phyloP scores from a whole-genome alignment of 2,329 filamentous ascomycete genomes.

The Onygenales sp. region DNA sequence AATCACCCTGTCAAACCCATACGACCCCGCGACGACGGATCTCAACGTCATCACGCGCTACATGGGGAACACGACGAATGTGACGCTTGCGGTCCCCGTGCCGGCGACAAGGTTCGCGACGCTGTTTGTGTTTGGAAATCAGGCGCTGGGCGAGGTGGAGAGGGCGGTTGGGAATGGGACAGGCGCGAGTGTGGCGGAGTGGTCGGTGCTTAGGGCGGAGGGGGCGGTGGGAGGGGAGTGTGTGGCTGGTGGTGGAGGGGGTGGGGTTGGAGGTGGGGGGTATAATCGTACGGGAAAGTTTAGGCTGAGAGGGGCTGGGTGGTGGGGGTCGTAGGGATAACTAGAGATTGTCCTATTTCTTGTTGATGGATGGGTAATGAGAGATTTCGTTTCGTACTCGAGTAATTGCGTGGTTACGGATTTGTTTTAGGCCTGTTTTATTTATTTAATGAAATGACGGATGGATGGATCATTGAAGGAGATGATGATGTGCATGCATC shows the following conservation, averaged over 20 bases:
- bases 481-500: no score
- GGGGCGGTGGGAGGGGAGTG: not conserved
- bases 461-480: no score
- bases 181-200: conserved; percentile 40
- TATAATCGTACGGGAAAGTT: not conserved
- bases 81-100: conserved; percentile 24
- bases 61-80: conserved; percentile 33
- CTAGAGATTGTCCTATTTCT: not conserved
- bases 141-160: conserved; percentile 23
- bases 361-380: no score
- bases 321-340: not conserved
- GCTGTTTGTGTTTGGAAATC: conserved; percentile 35
- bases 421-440: no score
- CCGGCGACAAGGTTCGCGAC: conserved; percentile 32
- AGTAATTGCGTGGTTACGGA: no score
- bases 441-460: no score
- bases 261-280: not conserved
- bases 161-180: conserved; percentile 25
- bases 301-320: not conserved
- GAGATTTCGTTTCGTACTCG: no score
- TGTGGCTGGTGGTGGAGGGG: not conserved
- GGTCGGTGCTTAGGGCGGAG: conserved; percentile 30
- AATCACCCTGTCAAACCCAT: conserved; percentile 30
- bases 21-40: conserved; percentile 21
- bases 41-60: conserved; percentile 27